These are phyloP conservation scores for Digitaria exilis DNA, from an alignment of 202 grass and related monocot species.

Conservation along the genomic window DNA sequence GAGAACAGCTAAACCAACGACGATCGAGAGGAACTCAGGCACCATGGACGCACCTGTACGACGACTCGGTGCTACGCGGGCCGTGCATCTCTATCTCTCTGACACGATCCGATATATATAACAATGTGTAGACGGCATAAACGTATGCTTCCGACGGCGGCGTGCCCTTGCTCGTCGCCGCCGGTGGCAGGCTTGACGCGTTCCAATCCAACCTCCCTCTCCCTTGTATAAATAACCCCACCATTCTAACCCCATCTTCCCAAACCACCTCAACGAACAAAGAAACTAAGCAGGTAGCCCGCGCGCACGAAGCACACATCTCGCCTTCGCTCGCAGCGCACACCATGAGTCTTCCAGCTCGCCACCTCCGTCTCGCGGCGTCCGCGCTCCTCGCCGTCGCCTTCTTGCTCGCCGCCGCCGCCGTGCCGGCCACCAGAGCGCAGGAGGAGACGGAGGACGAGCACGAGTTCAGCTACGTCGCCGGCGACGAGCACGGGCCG, in stretches of 20 bases:
- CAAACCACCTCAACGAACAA: background rate
- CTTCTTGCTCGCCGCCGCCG: background rate
- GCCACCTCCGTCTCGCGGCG: background rate
- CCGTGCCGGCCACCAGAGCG: conserved; percentile 25
- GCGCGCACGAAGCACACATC: background rate
- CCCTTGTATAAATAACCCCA: background rate
- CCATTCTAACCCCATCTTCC: background rate
- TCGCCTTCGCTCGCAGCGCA: background rate
- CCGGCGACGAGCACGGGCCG: conserved; percentile 29
- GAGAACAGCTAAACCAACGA: too few species aligned
- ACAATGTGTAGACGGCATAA: background rate
- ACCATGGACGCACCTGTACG: background rate
- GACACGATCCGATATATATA: background rate
- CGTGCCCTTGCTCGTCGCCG: background rate
- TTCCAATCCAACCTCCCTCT: background rate
- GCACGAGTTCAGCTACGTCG: conserved; percentile 52
- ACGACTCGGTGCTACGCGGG: background rate
- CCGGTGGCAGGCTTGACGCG: background rate
- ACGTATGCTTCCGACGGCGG: background rate
- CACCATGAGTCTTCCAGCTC: background rate
- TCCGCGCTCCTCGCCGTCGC: background rate
- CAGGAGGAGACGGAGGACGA: conserved; percentile 49
- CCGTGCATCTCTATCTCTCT: background rate
- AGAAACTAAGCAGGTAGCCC: background rate
- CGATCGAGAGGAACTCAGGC: too few species aligned